phyloP scores from a whole-genome alignment of 805 yeast species.

The Saccharomycopsis sp. region DNA sequence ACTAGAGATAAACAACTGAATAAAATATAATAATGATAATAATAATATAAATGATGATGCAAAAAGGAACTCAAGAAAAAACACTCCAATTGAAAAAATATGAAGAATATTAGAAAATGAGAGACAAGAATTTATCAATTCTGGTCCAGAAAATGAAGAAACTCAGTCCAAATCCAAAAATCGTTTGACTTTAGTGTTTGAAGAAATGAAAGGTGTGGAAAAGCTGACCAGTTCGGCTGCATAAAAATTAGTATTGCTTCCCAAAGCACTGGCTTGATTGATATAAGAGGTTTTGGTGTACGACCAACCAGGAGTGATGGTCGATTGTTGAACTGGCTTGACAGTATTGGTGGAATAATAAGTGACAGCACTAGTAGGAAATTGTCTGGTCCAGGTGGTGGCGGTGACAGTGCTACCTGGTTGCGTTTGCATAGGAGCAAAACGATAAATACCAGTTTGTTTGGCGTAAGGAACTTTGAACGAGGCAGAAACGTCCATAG shows the following conservation, averaged over 20 bases:
- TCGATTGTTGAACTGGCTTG: constrained; percentile 36
- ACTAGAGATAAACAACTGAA: no score
- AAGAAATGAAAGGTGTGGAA: no score
- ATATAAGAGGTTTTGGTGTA: constrained; percentile 51
- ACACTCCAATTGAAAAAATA: no score
- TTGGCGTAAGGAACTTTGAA: constrained; percentile 60
- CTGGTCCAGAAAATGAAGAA: no score
- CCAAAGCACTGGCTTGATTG: constrained; percentile 54
- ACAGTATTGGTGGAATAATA: constrained; percentile 33
- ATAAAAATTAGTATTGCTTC: constrained; percentile 6
- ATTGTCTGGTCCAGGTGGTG: constrained; percentile 54
- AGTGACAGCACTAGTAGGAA: constrained; percentile 58
- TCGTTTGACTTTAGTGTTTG: no score
- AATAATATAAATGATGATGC: no score
- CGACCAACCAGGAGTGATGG: constrained; percentile 80
- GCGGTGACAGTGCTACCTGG: constrained; percentile 66
- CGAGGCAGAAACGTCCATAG: constrained; percentile 37
- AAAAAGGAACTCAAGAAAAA: no score
- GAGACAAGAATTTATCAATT: no score
- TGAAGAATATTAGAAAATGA: no score
- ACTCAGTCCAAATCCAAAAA: no score
- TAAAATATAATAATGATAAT: no score
- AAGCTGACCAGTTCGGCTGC: not conserved
- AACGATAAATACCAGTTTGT: constrained; percentile 73
- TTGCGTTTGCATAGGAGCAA: constrained; percentile 90